A percentile compares a stretch with the other conserved stretches of the same genome.
phyloP scores from a whole-genome alignment of 257 asterid genomes.

The Cordia subcordata region DNA sequence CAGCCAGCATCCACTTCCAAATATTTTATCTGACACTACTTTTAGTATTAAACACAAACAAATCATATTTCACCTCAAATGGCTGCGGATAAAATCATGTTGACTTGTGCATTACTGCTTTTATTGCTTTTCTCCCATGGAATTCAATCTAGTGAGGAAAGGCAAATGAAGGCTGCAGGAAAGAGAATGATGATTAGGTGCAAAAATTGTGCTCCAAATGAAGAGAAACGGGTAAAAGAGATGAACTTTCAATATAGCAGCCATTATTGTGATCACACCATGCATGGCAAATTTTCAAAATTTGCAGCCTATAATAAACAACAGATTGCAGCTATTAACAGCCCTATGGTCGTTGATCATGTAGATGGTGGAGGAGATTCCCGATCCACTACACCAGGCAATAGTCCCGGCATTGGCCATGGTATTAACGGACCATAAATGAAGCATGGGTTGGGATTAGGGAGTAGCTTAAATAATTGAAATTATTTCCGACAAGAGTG shows the following conservation, averaged over 20 bases:
- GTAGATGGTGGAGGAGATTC: neutral
- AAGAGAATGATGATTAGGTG: neutral
- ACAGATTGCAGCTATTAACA: neutral
- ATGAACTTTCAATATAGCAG: neutral
- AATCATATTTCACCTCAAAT: neutral
- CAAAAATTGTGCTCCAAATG: neutral
- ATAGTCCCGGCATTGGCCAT: constrained; percentile 32
- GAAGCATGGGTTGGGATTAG: too few relatives aligned
- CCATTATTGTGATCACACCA: neutral
- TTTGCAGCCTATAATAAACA: neutral
- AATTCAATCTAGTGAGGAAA: constrained; percentile 8
- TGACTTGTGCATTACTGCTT: constrained; percentile 9
- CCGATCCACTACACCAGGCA: constrained; percentile 18
- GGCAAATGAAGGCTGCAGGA: constrained; percentile 5
- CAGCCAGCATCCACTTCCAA: too few relatives aligned
- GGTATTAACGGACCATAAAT: too few relatives aligned
- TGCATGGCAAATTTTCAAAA: constrained; percentile 11
- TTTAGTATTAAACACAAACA: too few relatives aligned
- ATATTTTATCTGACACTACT: too few relatives aligned
- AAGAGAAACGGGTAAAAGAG: neutral
- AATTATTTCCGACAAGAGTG: too few relatives aligned
- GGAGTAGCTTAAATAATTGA: too few relatives aligned
- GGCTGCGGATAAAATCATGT: constrained; percentile 5
- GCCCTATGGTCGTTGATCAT: neutral
- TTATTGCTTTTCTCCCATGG: constrained; percentile 12